Evolutionary conservation across 2,329 filamentous ascomycete genomes (phyloP), one percentile per base, ranked within the genome.

Genomic region (Balansia obtecta): DNA sequence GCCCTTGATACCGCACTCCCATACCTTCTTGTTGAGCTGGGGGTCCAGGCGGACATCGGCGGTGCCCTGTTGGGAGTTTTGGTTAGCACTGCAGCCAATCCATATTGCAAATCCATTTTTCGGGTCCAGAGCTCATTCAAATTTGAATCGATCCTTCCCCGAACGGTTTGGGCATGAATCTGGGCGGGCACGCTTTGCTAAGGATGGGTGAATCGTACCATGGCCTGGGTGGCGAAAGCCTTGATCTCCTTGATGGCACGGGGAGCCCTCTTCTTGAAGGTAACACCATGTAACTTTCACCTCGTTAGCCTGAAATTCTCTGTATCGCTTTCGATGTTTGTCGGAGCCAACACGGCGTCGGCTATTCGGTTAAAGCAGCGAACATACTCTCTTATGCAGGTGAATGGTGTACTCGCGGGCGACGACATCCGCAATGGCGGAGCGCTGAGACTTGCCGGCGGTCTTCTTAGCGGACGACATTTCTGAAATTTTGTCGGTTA

Each of bases 401-500:
- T 98, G 91, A 79, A 98, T 97, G 75, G 93, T 98, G 85, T 98
- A 98, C 82, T 98, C 94, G 82, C 93, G 88, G 68, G 93, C 85
- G 74, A 98, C 91, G 71, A 98, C 94, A 77, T 98, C 91, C 75
- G 88, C 85, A 75, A 98, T 95, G 79, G 94, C 94, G 75, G 88
- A 95, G 71, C 90, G 88, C 75, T 80, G 69, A 58, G 61, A 56
- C 63, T 65, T 68, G 58, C 64, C 64, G 53, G 65, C 56, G 58
- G 64, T 60, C 65, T 68, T 69, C 57, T 63, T 63, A 46, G 55
- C 63, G 60, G 68, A 66, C 64, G 68, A 69, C 68, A 70, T 72
- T 66, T 68, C 68, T 69, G 60, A 7, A 50, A 50, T 22, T 20
- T 11, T 38, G 52, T 44, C 42, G 53, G 59, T 67, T 56, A 65